A percentile compares a stretch with the other conserved stretches of the same genome.
Conservation (phyloP, 768 basidiomycete genomes). For the Russula earlei region DNA sequence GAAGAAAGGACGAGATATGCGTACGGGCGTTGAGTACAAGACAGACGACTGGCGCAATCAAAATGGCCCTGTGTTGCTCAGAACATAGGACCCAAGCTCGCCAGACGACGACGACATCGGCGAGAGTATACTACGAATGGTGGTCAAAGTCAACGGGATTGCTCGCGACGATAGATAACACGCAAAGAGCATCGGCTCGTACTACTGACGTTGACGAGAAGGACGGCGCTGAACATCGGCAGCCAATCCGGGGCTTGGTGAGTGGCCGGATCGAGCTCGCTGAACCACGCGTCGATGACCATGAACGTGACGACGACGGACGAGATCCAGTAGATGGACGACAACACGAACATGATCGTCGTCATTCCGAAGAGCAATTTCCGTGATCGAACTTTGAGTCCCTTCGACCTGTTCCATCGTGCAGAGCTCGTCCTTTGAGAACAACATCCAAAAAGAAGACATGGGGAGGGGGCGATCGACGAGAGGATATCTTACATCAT, state of each 20-base stretch:
- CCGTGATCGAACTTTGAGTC: not conserved
- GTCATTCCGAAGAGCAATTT: not conserved
- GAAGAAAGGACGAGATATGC: not conserved
- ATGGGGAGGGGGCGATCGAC: not conserved
- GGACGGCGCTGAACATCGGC: not conserved
- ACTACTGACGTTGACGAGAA: slow-evolving; percentile 6
- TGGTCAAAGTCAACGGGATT: not conserved
- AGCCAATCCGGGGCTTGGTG: not conserved
- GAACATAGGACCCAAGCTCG: slow-evolving; percentile 6
- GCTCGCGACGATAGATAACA: too few relatives aligned
- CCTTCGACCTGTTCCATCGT: not conserved
- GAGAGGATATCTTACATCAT: not conserved
- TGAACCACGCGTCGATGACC: not conserved
- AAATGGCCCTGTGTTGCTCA: not conserved
- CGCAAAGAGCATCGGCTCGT: too few relatives aligned
- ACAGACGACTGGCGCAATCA: not conserved
- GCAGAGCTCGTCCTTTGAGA: not conserved
- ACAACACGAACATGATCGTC: not conserved
- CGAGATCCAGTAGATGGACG: not conserved
- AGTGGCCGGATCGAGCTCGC: not conserved
- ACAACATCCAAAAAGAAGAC: not conserved
- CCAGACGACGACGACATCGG: slow-evolving; percentile 12
- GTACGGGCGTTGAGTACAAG: not conserved
- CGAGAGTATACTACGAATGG: not conserved
- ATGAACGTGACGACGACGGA: not conserved